Evolutionary conservation across 805 yeast genomes (phyloP).

Genomic region (Wickerhamiella nectarea): DNA sequence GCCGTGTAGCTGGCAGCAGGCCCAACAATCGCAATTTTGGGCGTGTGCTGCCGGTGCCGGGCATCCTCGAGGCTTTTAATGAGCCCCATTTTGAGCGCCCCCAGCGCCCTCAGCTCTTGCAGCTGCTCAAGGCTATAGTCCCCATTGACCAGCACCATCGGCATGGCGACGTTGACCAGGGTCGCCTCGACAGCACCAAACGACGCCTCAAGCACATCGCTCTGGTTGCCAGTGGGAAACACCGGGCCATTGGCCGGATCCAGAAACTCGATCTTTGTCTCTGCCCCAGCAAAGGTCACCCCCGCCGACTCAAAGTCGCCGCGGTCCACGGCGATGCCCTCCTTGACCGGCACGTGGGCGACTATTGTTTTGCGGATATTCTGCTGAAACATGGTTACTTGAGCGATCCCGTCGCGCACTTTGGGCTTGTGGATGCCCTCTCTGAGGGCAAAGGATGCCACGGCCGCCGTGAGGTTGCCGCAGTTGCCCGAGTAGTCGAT

Average conservation of each 20-base stretch:
- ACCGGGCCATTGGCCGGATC: slow-evolving; percentile 10
- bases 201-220: slow-evolving; percentile 2
- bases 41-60: slow-evolving; percentile 10
- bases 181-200: neutral
- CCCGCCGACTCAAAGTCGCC: slow-evolving; percentile 6
- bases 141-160: slow-evolving; percentile 5
- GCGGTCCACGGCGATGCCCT: neutral
- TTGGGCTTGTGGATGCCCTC: neutral
- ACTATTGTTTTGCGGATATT: slow-evolving; percentile 8
- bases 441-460: slow-evolving; percentile 10
- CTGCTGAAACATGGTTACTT: slow-evolving; percentile 6
- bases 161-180: slow-evolving; percentile 6
- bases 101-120: slow-evolving; percentile 11
- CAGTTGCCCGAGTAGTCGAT: slow-evolving; percentile 13
- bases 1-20: slow-evolving; percentile 2
- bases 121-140: slow-evolving; percentile 2
- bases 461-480: slow-evolving; percentile 13
- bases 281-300: slow-evolving; percentile 8
- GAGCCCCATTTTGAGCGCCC: slow-evolving; percentile 11
- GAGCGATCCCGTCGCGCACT: neutral
- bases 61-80: slow-evolving; percentile 10
- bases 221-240: slow-evolving; percentile 10
- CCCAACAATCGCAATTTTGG: slow-evolving; percentile 10
- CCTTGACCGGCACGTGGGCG: slow-evolving; percentile 5
- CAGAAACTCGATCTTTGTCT: slow-evolving; percentile 9